Percentiles rank a stretch among this genome's conserved stretches.
These are phyloP conservation scores for Salix viminalis DNA, from an alignment of 345 rosid species.

Conservation along the genomic window DNA sequence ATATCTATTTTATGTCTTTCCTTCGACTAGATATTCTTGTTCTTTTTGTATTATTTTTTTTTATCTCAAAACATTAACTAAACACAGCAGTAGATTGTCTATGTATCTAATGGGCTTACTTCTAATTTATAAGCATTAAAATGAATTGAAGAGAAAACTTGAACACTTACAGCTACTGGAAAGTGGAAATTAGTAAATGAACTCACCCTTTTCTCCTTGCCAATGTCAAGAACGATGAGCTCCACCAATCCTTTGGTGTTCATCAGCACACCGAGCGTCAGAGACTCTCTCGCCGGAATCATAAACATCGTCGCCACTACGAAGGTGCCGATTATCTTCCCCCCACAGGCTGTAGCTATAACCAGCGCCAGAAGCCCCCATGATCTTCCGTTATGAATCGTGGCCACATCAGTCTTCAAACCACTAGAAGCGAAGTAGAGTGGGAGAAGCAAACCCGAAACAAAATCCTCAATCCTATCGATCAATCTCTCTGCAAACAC, in stretches of 20 bases:
- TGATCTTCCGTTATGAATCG: slow-evolving; percentile 37
- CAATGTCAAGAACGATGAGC: slow-evolving; percentile 55
- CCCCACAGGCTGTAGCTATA: slow-evolving; percentile 44
- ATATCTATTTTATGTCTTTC: too few species aligned
- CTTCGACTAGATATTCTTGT: too few species aligned
- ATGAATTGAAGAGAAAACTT: too few species aligned
- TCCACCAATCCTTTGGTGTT: slow-evolving; percentile 58
- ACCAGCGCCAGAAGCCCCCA: slow-evolving; percentile 49
- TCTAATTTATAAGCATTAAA: too few species aligned
- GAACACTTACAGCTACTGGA: too few species aligned
- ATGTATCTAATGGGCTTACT: too few species aligned
- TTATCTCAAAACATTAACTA: too few species aligned
- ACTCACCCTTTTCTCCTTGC: slow-evolving; percentile 40
- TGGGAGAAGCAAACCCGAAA: slow-evolving; percentile 47
- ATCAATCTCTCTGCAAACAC: slow-evolving; percentile 34
- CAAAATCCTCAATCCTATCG: slow-evolving; percentile 50
- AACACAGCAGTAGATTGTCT: too few species aligned
- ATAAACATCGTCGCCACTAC: slow-evolving; percentile 37
- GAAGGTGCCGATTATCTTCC: slow-evolving; percentile 53
- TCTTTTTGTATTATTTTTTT: too few species aligned
- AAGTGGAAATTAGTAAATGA: too few species aligned
- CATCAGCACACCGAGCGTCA: slow-evolving; percentile 56
- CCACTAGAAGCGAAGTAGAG: slow-evolving; percentile 59
- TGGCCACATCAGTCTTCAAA: slow-evolving; percentile 49
- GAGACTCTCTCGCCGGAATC: slow-evolving; percentile 46